Base-by-base conservation (phyloP, 306 rosid genomes). In the Ceratonia siliqua region DNA sequence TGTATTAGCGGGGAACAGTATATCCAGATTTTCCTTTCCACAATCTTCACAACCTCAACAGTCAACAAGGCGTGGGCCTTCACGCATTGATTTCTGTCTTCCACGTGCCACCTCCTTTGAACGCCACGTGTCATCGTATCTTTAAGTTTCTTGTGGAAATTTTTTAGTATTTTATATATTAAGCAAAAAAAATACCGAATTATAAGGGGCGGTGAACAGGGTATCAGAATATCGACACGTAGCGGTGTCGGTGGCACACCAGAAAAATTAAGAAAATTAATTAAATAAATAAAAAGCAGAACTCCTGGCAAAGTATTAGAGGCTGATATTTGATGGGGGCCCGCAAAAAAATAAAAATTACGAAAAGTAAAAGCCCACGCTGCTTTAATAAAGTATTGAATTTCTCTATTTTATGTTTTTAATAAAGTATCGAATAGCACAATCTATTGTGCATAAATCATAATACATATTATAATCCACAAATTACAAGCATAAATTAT, bases 171-270 rank as follows among this genome's bases (percentile, higher is more conserved):
- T 8, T 6, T 36, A 1, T 2, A 0, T n/a, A n/a, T n/a, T n/a
- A n/a, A n/a, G 3, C 12, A 18, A 8, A 0, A 8, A 18, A 17
- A 46, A n/a, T 30, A 6, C 2, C 3, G 4, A n/a, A 13, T 9
- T 24, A 0, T 1, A 2, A 6, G 5, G 62, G 80, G 54, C 86
- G 83, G 86, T 62, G 80, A 49, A 43, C 0, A n/a, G 17, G 69
- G 49, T 18, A 63, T 77, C 35, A 13, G 1, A 3, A 45, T 0
- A 0, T 1, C 1, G 68, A 70, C 87, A 55, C 59, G 86, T 83
- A 78, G 70, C 43, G 2, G 0, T 3, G 78, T 79, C 65, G 88
- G 88, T 54, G 52, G 52, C 62, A 35, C 18, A 12, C 1, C 42
- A n/a, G 14, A 14, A 21, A 25, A 66, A 6, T 41, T 6, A 10